A percentile compares a stretch with the other conserved stretches of the same genome.
phyloP scores from a whole-genome alignment of 2,329 filamentous ascomycete species.

The Colletotrichum cordylinicola region DNA sequence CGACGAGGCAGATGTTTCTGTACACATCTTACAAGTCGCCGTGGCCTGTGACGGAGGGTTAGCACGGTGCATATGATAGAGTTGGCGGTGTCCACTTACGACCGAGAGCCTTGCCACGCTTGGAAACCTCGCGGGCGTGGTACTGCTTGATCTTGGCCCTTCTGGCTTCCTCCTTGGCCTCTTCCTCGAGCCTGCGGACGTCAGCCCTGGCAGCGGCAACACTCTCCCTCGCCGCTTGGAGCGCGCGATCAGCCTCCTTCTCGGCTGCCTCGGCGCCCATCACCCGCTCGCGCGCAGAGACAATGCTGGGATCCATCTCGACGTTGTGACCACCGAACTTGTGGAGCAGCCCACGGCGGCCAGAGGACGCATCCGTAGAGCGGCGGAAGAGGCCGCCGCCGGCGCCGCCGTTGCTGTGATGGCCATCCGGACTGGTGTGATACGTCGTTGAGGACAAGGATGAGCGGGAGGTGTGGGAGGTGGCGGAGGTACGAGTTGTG shows the following conservation, averaged over 20 bases:
- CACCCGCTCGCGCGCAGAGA: slow-evolving; percentile 66
- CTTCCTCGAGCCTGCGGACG: slow-evolving; percentile 66
- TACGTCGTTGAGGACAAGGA: slow-evolving; percentile 24
- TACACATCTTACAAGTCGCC: neutral
- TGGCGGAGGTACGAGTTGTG: slow-evolving; percentile 28
- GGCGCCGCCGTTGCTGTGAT: slow-evolving; percentile 8
- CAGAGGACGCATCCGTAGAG: slow-evolving; percentile 31
- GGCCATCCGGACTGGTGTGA: slow-evolving; percentile 25
- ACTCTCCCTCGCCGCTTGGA: slow-evolving; percentile 61
- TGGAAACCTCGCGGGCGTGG: slow-evolving; percentile 69
- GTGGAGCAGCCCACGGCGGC: slow-evolving; percentile 46
- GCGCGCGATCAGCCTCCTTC: slow-evolving; percentile 67
- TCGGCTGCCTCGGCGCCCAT: slow-evolving; percentile 68
- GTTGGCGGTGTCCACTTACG: slow-evolving; percentile 53
- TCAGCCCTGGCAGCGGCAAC: slow-evolving; percentile 70
- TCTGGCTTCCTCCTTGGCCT: slow-evolving; percentile 69
- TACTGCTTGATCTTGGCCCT: slow-evolving; percentile 72
- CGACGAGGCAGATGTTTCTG: neutral
- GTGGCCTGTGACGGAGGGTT: neutral
- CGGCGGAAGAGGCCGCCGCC: slow-evolving; percentile 30
- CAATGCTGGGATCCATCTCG: slow-evolving; percentile 67
- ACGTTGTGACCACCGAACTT: slow-evolving; percentile 48
- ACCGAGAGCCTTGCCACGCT: slow-evolving; percentile 73
- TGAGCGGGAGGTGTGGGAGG: slow-evolving; percentile 24
- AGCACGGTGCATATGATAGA: neutral